A percentile compares a stretch with the other conserved stretches of the same genome.
These are phyloP conservation scores for Trichoderma atrobrunneum DNA, from an alignment of 2,329 filamentous ascomycete species.

Conservation along the genomic window DNA sequence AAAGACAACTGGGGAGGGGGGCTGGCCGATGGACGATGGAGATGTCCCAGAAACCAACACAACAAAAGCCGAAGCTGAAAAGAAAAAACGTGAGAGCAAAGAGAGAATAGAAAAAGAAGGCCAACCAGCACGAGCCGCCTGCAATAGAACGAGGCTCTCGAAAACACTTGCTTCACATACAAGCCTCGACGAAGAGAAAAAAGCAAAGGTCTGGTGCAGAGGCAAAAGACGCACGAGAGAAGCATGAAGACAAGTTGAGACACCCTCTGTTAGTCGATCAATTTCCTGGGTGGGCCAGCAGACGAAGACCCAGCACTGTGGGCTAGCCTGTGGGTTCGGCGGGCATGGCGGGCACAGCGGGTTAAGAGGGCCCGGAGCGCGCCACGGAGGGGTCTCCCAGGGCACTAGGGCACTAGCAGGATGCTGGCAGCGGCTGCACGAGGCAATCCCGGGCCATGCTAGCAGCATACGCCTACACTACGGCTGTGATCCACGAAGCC, in stretches of 20 bases:
- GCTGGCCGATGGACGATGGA: background rate
- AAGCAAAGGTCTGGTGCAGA: background rate
- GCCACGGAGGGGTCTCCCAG: conserved; percentile 3
- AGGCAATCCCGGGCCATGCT: background rate
- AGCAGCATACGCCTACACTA: background rate
- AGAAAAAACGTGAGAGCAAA: background rate
- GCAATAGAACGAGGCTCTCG: background rate
- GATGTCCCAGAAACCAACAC: background rate
- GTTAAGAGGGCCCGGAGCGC: conserved; percentile 3
- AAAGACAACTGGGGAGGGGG: background rate
- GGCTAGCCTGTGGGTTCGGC: conserved; percentile 10
- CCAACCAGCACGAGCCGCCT: background rate
- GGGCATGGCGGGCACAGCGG: conserved; percentile 5
- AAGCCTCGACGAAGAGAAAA: background rate
- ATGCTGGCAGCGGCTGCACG: background rate
- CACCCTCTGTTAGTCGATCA: conserved; percentile 8
- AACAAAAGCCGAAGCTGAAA: background rate
- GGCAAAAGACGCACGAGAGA: background rate
- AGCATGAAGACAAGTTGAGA: conserved; percentile 1
- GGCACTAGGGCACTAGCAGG: background rate
- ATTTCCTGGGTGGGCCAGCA: conserved; percentile 17
- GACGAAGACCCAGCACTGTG: conserved; percentile 11
- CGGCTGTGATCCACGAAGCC: conserved; percentile 12
- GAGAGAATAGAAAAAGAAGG: background rate
- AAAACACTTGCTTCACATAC: background rate